A percentile compares a stretch with the other conserved stretches of the same genome.
These are phyloP conservation scores for Lumnitzera racemosa DNA, from an alignment of 345 rosid species.

Conservation along the genomic window DNA sequence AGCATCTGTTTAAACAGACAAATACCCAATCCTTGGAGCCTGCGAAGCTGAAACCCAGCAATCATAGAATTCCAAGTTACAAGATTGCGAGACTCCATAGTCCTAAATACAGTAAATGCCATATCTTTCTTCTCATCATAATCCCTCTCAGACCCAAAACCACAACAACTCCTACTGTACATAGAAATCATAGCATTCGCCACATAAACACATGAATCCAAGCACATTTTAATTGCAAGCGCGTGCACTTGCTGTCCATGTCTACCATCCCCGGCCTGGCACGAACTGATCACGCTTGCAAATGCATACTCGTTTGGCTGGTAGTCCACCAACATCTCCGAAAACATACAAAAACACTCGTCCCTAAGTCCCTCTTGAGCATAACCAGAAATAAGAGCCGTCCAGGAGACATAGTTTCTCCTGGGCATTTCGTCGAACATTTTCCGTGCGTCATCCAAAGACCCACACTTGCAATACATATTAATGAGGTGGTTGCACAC, in stretches of 20 bases:
- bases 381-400: slow-evolving; percentile 65
- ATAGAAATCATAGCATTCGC: slow-evolving; percentile 67
- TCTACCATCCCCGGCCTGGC: slow-evolving; percentile 18
- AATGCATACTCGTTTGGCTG: slow-evolving; percentile 67
- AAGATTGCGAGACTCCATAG: slow-evolving; percentile 32
- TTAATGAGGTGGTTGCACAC: slow-evolving; percentile 56
- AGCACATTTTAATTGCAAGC: slow-evolving; percentile 52
- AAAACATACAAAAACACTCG: slow-evolving; percentile 44
- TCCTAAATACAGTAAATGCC: slow-evolving; percentile 61
- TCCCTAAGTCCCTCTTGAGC: slow-evolving; percentile 37
- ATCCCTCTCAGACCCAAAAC: slow-evolving; percentile 3
- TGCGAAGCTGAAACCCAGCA: slow-evolving; percentile 48
- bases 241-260: slow-evolving; percentile 65
- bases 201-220: slow-evolving; percentile 42
- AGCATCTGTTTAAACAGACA: slow-evolving; percentile 47
- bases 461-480: slow-evolving; percentile 61
- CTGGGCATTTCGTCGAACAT: slow-evolving; percentile 63
- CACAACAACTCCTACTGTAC: slow-evolving; percentile 37
- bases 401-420: slow-evolving; percentile 76
- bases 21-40: slow-evolving; percentile 35
- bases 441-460: slow-evolving; percentile 31
- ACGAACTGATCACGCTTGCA: slow-evolving; percentile 58
- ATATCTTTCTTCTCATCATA: slow-evolving; percentile 21
- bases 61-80: slow-evolving; percentile 85
- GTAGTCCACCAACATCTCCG: slow-evolving; percentile 46